Evolutionary conservation across 495 filamentous ascomycete species (phyloP), one percentile per base, ranked within the genome.

Genomic region (Aspergillus sclerotiicarbonarius): DNA sequence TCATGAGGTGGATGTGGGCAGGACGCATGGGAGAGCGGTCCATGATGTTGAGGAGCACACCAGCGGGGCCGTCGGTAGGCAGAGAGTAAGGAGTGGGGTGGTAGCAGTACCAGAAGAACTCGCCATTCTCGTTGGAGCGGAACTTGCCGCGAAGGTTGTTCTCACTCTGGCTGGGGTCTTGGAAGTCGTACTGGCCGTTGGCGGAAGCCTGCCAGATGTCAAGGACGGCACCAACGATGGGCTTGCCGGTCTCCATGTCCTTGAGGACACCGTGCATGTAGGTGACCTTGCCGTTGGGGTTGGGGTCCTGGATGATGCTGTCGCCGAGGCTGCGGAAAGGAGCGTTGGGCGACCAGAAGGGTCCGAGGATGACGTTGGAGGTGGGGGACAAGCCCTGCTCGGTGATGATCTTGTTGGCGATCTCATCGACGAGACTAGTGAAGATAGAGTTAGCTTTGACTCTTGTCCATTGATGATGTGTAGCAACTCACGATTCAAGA

Each of bases 131-230:
- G 76, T 94, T 84, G 62, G 85, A 82, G 62, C 79, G 82, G 82
- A 91, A 92, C 76, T 92, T 92, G 69, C 90, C 90, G 53, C 90
- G 82, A 21, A 93, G 80, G 80, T 93, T 93, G 82, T 89, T 90
- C 70, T 87, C 85, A 46, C 76, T 72, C 80, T 93, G 89, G 35
- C 84, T 77, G 37, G 87, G 85, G 73, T 92, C 90, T 76, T 94
- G 90, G 85, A 91, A 91, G 71, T 94, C 90, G 82, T 94, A 94
- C 68, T 88, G 83, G 67, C 89, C 89, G 78, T 92, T 94, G 73
- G 88, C 80, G 7, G 84, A 87, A 41, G 89, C 88, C 70, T 94
- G 88, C 90, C 90, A 94, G 78, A 92, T 87, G 71, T 94, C 90
- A 67, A 93, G 83, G 54, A 88, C 85, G 65, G 88, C 89, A 64